These are phyloP conservation scores for Xylaria sp. DNA, from an alignment of 2,329 filamentous ascomycete species.

Conservation along the genomic window DNA sequence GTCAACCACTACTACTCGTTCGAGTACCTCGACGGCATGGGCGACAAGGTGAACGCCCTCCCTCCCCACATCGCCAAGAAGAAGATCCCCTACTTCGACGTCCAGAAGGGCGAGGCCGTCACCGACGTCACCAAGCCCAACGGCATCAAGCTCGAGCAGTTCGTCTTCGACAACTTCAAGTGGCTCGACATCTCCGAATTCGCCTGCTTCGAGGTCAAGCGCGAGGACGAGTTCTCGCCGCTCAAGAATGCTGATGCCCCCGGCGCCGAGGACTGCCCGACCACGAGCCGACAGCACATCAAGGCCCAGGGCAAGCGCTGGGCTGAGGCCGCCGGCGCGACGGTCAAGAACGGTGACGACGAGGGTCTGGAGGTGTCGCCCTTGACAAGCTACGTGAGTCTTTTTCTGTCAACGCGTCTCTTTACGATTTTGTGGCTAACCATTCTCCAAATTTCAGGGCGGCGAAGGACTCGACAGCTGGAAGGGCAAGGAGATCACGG, in stretches of 20 bases:
- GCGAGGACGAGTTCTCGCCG: conserved; percentile 97
- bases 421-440: conserved; percentile 1
- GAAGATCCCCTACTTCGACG: conserved; percentile 92
- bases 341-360: conserved; percentile 67
- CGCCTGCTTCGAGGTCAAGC: conserved; percentile 93
- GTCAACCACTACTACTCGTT: conserved; percentile 99
- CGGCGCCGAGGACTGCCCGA: conserved; percentile 75
- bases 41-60: conserved; percentile 83
- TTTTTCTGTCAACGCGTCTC: background rate
- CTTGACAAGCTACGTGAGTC: conserved; percentile 92
- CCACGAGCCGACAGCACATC: conserved; percentile 91
- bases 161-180: conserved; percentile 98
- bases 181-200: conserved; percentile 87
- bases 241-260: conserved; percentile 77
- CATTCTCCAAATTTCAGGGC: conserved; percentile 53
- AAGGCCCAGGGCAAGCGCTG: conserved; percentile 90
- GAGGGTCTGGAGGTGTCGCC: conserved; percentile 90
- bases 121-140: conserved; percentile 83
- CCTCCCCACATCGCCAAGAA: conserved; percentile 97
- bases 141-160: conserved; percentile 98
- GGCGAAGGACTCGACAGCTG: conserved; percentile 71
- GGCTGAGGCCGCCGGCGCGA: conserved; percentile 80
- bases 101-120: conserved; percentile 79
- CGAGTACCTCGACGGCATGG: conserved; percentile 89
- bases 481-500: conserved; percentile 56